These are phyloP conservation scores for Populus hybrid DNA, from an alignment of 441 rosid genomes.

Conservation along the genomic window DNA sequence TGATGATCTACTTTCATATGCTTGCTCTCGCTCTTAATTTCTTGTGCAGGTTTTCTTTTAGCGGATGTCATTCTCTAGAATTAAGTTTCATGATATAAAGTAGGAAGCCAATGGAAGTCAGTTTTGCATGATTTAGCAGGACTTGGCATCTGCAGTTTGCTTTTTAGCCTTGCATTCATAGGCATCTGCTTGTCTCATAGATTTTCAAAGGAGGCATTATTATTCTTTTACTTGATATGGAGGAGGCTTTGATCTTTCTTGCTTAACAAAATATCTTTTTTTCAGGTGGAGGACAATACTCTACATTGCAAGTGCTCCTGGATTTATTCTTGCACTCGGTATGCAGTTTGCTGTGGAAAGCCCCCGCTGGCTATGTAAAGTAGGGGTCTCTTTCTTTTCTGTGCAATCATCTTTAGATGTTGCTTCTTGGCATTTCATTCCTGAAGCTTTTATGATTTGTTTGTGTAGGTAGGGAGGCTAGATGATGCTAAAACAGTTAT, in stretches of 20 bases:
- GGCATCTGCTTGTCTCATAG: background rate
- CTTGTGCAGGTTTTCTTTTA: background rate
- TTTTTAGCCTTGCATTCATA: background rate
- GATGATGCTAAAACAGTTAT: constrained; percentile 58
- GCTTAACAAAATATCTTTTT: constrained; percentile 10
- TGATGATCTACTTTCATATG: constrained; percentile 5
- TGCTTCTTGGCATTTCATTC: constrained; percentile 10
- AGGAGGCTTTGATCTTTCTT: background rate
- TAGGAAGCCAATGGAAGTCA: background rate
- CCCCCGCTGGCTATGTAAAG: constrained; percentile 85
- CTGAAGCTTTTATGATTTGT: constrained; percentile 12
- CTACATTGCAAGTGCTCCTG: constrained; percentile 56
- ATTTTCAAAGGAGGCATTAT: background rate
- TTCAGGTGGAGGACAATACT: constrained; percentile 83
- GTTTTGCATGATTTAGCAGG: background rate
- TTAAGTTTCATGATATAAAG: background rate
- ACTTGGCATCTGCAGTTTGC: background rate
- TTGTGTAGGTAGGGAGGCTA: constrained; percentile 50
- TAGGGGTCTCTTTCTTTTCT: constrained; percentile 26
- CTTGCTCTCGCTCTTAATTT: background rate
- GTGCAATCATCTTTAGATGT: constrained; percentile 8
- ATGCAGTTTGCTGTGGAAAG: constrained; percentile 84
- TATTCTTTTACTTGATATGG: background rate
- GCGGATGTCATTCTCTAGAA: background rate
- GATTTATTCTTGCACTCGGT: constrained; percentile 53